A percentile compares a stretch with the other conserved stretches of the same genome.
Conservation (phyloP, 495 filamentous ascomycete species). For the Hypoxylon intermedium region DNA sequence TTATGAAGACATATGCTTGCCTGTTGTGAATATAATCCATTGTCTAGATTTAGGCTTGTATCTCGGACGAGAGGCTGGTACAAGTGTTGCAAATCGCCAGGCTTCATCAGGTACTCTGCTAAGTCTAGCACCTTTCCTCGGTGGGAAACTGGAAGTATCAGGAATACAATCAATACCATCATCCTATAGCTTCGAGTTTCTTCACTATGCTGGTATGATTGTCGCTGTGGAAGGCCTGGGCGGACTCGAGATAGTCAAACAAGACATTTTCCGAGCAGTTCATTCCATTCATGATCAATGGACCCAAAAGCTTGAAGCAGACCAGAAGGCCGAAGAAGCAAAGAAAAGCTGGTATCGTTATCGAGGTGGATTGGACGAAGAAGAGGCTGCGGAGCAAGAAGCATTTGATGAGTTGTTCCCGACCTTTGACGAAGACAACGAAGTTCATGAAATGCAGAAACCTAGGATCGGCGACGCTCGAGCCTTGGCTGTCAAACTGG, state of each 20-base stretch:
- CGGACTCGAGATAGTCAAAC: conserved; percentile 46
- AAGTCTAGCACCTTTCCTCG: conserved; percentile 68
- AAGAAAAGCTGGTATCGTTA: conserved; percentile 82
- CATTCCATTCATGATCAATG: conserved; percentile 77
- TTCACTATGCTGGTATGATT: conserved; percentile 49
- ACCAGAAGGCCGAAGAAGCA: conserved; percentile 72
- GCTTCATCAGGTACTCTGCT: conserved; percentile 52
- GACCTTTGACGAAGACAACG: conserved; percentile 63
- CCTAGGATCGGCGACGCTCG: conserved; percentile 42
- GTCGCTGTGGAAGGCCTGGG: conserved; percentile 49
- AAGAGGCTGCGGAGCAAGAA: conserved; percentile 76
- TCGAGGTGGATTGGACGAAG: conserved; percentile 73
- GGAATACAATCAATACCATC: conserved; percentile 37
- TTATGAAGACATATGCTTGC: conserved; percentile 84
- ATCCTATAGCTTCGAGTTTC: conserved; percentile 57
- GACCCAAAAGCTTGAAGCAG: conserved; percentile 73
- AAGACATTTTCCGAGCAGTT: conserved; percentile 61
- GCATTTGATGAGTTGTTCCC: conserved; percentile 85
- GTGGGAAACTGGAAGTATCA: conserved; percentile 47
- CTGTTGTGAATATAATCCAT: conserved; percentile 80
- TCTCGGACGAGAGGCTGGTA: conserved; percentile 55
- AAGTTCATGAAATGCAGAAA: conserved; percentile 34
- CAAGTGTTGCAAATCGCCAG: conserved; percentile 34
- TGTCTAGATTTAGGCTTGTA: conserved; percentile 79
- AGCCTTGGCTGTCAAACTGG: conserved; percentile 54